These are phyloP conservation scores for Suillus weaverae DNA, from an alignment of 768 basidiomycete genomes.

Conservation along the genomic window DNA sequence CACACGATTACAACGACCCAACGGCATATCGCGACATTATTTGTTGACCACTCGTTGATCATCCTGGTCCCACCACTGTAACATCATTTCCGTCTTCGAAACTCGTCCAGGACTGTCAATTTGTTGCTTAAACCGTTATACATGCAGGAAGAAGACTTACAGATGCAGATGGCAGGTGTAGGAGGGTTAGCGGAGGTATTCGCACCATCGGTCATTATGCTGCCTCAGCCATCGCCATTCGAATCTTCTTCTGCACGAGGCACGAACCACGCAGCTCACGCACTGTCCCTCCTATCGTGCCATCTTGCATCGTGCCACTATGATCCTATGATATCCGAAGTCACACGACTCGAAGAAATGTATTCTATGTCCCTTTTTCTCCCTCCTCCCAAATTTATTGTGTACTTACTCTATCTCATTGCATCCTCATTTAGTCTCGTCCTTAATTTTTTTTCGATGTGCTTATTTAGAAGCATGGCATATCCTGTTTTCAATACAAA, in stretches of 20 bases:
- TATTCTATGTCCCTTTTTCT: background rate
- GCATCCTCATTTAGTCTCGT: slow-evolving; percentile 2
- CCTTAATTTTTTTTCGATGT: slow-evolving; percentile 1
- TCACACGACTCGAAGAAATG: background rate
- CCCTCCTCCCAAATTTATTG: background rate
- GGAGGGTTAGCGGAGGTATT: slow-evolving; percentile 12
- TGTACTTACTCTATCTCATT: slow-evolving; percentile 3
- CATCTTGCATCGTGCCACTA: slow-evolving; percentile 1
- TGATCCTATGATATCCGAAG: background rate
- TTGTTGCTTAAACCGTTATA: slow-evolving; percentile 22
- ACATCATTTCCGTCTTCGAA: slow-evolving; percentile 14
- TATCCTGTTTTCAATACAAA: background rate
- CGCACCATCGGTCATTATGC: background rate
- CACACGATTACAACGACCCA: slow-evolving; percentile 13
- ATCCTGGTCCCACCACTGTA: slow-evolving; percentile 18
- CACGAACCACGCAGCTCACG: background rate
- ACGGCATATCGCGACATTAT: slow-evolving; percentile 13
- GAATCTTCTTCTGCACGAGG: slow-evolving; percentile 12
- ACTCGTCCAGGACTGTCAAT: slow-evolving; percentile 16
- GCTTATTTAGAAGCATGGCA: slow-evolving; percentile 4
- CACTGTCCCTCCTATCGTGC: background rate
- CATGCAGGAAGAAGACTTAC: slow-evolving; percentile 2
- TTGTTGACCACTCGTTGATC: slow-evolving; percentile 11
- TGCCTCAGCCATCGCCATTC: slow-evolving; percentile 2
- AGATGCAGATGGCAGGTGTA: slow-evolving; percentile 8